Evolutionary conservation across 768 basidiomycete species (phyloP), one percentile per base, ranked within the genome.

Genomic region (Phlebiopsis flavidoalba): DNA sequence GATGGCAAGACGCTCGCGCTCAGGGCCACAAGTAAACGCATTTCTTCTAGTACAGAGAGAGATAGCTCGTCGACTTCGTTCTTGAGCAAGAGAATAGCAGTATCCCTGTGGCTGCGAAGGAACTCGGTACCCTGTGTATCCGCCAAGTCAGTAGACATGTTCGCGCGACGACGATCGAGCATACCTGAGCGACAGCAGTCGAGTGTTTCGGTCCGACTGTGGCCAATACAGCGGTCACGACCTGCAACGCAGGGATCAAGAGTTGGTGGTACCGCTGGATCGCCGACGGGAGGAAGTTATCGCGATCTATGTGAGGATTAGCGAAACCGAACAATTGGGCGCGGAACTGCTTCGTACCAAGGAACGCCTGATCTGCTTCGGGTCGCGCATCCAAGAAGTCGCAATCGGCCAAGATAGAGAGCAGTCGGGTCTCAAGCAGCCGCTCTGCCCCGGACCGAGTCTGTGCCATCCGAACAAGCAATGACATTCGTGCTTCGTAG

Each of bases 401-500:
- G 71, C 93, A 96, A 60, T 89, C 86, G 0, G 89, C 83, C 49
- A 98, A 75, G 15, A 85, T 79, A 3, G 86, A 81, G 10, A 97
- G 78, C 1, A 94, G 65, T 58, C 91, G 89, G 1, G 85, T 82
- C 60, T 94, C 92, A 5, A 97, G 72, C 22, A 98, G 74, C 48
- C 87, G 83, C 68, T 97, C 95, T 1, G 94, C 93, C 1, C 95
- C 96, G 60, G 80, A 76, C 49, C 89, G 80, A 2, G 87, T 90
- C 70, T 95, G 89, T 0, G 93, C 85, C 75, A 97, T 84, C 33
- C 93, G 83, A 26, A 89, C 83, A 60, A 98, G 85, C 63, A 97
- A 76, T 3, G 95, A 91, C 84, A 96, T 88, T 74, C 96, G 96
- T 14, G 95, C 85, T 70, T 98, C 96, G 66, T 94, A 98, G 14